These are phyloP conservation scores for Rhynchosporium secalis DNA, from an alignment of 2,329 filamentous ascomycete genomes.

Conservation along the genomic window DNA sequence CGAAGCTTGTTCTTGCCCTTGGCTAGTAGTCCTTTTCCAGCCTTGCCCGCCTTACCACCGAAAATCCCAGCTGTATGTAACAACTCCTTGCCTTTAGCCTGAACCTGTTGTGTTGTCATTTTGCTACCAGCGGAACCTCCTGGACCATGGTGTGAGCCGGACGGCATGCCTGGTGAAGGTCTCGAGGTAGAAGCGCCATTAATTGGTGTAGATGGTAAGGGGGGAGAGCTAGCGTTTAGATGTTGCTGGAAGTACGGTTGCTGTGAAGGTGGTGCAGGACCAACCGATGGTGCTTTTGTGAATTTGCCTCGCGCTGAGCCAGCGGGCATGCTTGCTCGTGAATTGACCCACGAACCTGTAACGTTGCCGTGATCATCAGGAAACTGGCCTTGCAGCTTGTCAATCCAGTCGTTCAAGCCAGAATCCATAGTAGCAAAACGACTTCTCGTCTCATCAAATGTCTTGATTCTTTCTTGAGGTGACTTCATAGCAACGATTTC, in stretches of 20 bases:
- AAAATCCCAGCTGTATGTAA: conserved; percentile 77
- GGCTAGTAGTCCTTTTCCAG: conserved; percentile 86
- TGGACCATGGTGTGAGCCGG: conserved; percentile 34
- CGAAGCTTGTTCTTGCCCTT: conserved; percentile 85
- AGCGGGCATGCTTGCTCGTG: conserved; percentile 23
- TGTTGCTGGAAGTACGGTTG: conserved; percentile 59
- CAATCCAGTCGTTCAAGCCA: conserved; percentile 65
- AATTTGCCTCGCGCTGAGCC: conserved; percentile 31
- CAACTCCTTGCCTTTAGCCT: conserved; percentile 81
- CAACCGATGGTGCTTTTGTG: conserved; percentile 23
- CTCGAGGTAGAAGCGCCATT: conserved; percentile 26
- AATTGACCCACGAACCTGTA: conserved; percentile 25
- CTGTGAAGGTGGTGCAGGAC: conserved; percentile 34
- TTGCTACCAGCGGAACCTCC: conserved; percentile 32
- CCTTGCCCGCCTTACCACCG: conserved; percentile 70
- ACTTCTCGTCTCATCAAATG: conserved; percentile 70
- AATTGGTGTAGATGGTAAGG: conserved; percentile 28
- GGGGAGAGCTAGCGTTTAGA: conserved; percentile 49
- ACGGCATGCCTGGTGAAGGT: conserved; percentile 21
- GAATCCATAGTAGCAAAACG: conserved; percentile 73
- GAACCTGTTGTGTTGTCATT: conserved; percentile 41
- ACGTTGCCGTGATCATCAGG: conserved; percentile 53
- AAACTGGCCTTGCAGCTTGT: conserved; percentile 46
- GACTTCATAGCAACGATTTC: conserved; percentile 74
- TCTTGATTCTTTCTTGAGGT: conserved; percentile 66